These are phyloP conservation scores for Fusarium incarnatum DNA, from an alignment of 2,329 filamentous ascomycete genomes.

Conservation along the genomic window DNA sequence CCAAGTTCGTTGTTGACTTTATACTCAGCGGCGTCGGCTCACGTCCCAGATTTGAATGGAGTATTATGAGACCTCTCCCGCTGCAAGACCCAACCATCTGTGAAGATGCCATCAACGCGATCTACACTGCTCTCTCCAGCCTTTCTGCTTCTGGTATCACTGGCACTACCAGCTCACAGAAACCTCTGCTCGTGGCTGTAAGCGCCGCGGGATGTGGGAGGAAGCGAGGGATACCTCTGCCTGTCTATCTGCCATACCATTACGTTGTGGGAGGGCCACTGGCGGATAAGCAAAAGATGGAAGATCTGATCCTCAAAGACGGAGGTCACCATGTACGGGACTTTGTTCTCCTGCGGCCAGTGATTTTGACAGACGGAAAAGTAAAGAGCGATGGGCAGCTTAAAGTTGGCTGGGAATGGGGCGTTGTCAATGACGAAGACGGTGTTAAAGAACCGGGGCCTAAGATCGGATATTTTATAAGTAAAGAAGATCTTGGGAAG, in stretches of 20 bases:
- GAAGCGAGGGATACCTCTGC: not conserved
- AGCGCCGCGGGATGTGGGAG: not conserved
- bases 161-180: not conserved
- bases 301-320: not conserved
- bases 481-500: not conserved
- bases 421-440: not conserved
- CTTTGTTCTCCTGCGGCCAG: not conserved
- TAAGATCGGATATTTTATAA: not conserved
- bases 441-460: not conserved
- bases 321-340: not conserved
- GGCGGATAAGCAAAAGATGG: not conserved
- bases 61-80: not conserved
- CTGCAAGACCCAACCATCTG: not conserved
- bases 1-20: not conserved
- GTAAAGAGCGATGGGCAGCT: not conserved
- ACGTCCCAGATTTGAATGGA: not conserved
- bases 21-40: not conserved
- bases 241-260: not conserved
- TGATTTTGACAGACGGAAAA: not conserved
- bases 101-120: not conserved
- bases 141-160: not conserved
- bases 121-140: not conserved
- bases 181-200: not conserved
- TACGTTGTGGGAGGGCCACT: not conserved
- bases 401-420: not conserved